Conservation (phyloP, 2,329 filamentous ascomycete genomes). For the Verticillium tricorpus region DNA sequence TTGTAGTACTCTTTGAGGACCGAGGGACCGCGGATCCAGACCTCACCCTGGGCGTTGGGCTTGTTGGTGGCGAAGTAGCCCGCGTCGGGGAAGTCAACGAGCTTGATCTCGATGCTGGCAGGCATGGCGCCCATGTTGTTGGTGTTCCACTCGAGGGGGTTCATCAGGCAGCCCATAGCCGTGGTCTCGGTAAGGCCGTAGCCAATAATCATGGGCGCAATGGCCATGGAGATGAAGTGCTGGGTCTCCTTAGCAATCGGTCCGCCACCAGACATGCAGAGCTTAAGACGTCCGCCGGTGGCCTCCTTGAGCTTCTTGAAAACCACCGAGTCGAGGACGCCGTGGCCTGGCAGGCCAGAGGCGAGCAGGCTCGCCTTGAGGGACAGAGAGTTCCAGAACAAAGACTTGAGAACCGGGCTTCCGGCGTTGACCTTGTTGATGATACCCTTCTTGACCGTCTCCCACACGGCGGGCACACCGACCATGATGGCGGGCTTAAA, state of each 20-base stretch:
- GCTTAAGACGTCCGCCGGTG: constrained; percentile 74
- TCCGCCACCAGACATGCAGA: constrained; percentile 83
- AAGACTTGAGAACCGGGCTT: constrained; percentile 62
- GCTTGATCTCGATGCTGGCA: constrained; percentile 71
- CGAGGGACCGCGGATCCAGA: constrained; percentile 76
- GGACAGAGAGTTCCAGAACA: constrained; percentile 64
- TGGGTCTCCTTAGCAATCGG: constrained; percentile 82
- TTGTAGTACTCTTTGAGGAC: constrained; percentile 73
- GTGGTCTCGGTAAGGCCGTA: constrained; percentile 85
- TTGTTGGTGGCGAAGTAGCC: constrained; percentile 74
- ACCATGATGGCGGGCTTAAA: constrained; percentile 79
- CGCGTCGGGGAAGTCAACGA: constrained; percentile 80
- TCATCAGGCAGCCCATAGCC: constrained; percentile 70
- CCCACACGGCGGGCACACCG: constrained; percentile 86
- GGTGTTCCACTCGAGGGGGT: constrained; percentile 72
- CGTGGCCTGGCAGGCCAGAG: constrained; percentile 59
- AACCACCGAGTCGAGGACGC: constrained; percentile 70
- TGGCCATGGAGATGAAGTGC: constrained; percentile 81
- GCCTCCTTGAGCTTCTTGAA: constrained; percentile 92
- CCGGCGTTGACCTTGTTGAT: constrained; percentile 68
- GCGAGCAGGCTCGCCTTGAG: constrained; percentile 47
- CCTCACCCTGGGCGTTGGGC: constrained; percentile 75
- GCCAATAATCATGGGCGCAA: constrained; percentile 84
- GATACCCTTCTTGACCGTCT: constrained; percentile 88
- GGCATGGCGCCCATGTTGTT: constrained; percentile 70